Evolutionary conservation across 345 rosid genomes (phyloP).

Genomic region (Melaleuca quinquenervia): DNA sequence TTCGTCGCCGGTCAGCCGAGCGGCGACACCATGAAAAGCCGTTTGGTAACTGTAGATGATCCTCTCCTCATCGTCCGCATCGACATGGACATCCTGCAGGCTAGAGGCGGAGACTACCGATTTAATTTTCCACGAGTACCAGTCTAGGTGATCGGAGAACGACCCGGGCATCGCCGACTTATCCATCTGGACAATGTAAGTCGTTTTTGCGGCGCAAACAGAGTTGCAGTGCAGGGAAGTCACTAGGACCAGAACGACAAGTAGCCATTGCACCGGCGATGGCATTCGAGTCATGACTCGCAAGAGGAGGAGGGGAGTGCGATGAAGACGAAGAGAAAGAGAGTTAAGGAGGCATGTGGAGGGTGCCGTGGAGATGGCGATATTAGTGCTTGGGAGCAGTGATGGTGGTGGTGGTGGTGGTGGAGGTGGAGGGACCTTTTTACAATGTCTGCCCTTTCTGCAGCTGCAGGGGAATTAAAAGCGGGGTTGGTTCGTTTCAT

Average conservation of each 20-base stretch:
- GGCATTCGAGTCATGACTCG: background rate
- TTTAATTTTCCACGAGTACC: slow-evolving; percentile 65
- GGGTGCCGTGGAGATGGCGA: background rate
- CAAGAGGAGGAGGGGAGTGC: background rate
- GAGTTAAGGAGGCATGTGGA: background rate
- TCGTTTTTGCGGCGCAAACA: slow-evolving; percentile 33
- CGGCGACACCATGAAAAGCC: slow-evolving; percentile 61
- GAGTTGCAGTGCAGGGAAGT: slow-evolving; percentile 11
- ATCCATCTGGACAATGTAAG: slow-evolving; percentile 84
- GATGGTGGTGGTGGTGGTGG: background rate
- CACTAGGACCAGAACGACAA: slow-evolving; percentile 11
- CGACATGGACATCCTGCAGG: slow-evolving; percentile 5
- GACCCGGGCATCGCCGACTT: slow-evolving; percentile 64
- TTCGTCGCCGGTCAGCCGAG: slow-evolving; percentile 40
- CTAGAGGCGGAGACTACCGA: slow-evolving; percentile 20
- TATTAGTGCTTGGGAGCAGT: background rate
- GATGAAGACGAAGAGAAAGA: background rate
- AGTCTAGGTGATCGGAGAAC: slow-evolving; percentile 42
- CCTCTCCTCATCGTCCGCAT: slow-evolving; percentile 26
- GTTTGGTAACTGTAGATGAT: slow-evolving; percentile 59
- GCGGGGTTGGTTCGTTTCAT: background rate
- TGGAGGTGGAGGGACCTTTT: background rate
- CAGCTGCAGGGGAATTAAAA: background rate
- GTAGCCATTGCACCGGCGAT: slow-evolving; percentile 13
- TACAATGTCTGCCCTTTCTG: background rate